Percentiles rank a stretch among this genome's conserved stretches.
Conservation (phyloP, 139 green algal species). For the Marvania coccoides region DNA sequence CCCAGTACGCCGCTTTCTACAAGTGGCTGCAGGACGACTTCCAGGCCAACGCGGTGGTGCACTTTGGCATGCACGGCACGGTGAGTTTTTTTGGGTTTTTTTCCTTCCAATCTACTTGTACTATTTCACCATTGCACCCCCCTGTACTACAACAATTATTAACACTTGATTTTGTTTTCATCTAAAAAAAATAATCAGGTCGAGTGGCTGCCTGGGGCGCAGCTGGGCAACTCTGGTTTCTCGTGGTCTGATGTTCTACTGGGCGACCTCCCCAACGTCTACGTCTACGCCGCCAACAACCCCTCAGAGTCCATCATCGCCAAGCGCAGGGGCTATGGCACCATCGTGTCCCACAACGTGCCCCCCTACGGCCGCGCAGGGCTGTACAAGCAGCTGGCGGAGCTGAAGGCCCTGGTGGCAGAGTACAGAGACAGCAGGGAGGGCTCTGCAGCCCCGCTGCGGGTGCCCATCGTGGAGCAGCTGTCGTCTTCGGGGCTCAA, state of each 20-base stretch:
- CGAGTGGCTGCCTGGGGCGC: slow-evolving; percentile 91
- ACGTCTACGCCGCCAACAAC: slow-evolving; percentile 93
- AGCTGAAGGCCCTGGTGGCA: slow-evolving; percentile 66
- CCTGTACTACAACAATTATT: no score
- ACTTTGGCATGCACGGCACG: slow-evolving; percentile 98
- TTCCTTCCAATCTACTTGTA: no score
- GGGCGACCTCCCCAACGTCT: slow-evolving; percentile 86
- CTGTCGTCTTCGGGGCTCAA: slow-evolving; percentile 42
- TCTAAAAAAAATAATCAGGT: no score
- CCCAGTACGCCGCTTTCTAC: slow-evolving; percentile 94
- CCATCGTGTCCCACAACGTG: slow-evolving; percentile 93
- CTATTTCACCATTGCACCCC: no score
- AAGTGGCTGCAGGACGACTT: slow-evolving; percentile 77
- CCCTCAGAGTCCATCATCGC: slow-evolving; percentile 89
- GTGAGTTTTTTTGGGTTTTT: slow-evolving; percentile 54
- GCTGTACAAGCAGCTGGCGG: slow-evolving; percentile 94
- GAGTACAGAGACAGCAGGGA: slow-evolving; percentile 70
- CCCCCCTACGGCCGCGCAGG: slow-evolving; percentile 87
- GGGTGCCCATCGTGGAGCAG: slow-evolving; percentile 48
- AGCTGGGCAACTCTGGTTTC: slow-evolving; percentile 77
- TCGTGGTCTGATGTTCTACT: slow-evolving; percentile 75
- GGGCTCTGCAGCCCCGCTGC: slow-evolving; percentile 20
- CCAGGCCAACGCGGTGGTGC: slow-evolving; percentile 80
- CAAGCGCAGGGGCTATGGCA: slow-evolving; percentile 93
- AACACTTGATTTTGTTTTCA: no score